A percentile compares a stretch with the other conserved stretches of the same genome.
Evolutionary conservation across 768 basidiomycete species (phyloP).

Genomic region (Boletus fagicola): DNA sequence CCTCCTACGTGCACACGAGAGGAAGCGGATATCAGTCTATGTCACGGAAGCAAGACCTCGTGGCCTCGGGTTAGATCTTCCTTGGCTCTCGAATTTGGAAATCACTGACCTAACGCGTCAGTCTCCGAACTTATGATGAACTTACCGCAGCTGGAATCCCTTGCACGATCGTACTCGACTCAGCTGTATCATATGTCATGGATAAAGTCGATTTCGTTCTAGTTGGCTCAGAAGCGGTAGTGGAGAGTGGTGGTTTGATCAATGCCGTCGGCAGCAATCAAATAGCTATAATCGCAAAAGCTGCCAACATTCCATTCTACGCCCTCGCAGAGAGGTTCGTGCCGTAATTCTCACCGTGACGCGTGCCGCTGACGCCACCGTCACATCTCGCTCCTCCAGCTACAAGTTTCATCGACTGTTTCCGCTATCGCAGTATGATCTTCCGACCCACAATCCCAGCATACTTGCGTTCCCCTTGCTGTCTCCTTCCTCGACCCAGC

Average conservation of each 20-base stretch:
- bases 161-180: slow-evolving; percentile 92
- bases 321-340: slow-evolving; percentile 85
- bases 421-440: slow-evolving; percentile 87
- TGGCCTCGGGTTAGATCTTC: slow-evolving; percentile 70
- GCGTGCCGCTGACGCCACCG: slow-evolving; percentile 23
- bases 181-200: slow-evolving; percentile 96
- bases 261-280: slow-evolving; percentile 95
- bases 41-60: slow-evolving; percentile 94
- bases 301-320: slow-evolving; percentile 94
- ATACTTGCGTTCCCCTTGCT: slow-evolving; percentile 67
- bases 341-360: slow-evolving; percentile 20
- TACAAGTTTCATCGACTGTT: slow-evolving; percentile 98
- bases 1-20: slow-evolving; percentile 82
- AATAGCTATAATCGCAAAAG: slow-evolving; percentile 94
- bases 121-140: slow-evolving; percentile 87
- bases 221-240: slow-evolving; percentile 97
- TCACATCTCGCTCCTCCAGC: slow-evolving; percentile 41
- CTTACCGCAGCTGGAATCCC: slow-evolving; percentile 90
- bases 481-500: slow-evolving; percentile 9
- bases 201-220: slow-evolving; percentile 93
- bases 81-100: slow-evolving; percentile 3
- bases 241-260: slow-evolving; percentile 90
- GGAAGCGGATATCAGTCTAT: slow-evolving; percentile 94
- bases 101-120: slow-evolving; percentile 32
- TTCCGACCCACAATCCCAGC: slow-evolving; percentile 75